A percentile compares a stretch with the other conserved stretches of the same genome.
phyloP scores from a whole-genome alignment of 306 rosid species.

The Leucaena leucocephala region DNA sequence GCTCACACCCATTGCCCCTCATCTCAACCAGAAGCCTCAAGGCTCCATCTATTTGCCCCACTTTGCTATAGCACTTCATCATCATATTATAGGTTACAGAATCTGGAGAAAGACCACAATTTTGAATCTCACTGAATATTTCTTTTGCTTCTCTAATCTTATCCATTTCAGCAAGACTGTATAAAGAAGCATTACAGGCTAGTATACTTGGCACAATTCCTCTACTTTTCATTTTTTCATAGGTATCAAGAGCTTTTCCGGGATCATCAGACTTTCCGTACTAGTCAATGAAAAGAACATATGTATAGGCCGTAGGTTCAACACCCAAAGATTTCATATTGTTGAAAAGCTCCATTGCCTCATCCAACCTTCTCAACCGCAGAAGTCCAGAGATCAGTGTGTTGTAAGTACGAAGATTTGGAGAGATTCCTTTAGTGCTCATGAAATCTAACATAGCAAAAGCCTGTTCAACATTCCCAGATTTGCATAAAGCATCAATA shows the following conservation, averaged over 20 bases:
- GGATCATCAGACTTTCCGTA: conserved; percentile 88
- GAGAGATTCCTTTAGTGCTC: conserved; percentile 63
- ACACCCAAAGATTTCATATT: conserved; percentile 74
- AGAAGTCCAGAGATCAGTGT: conserved; percentile 78
- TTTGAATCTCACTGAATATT: conserved; percentile 66
- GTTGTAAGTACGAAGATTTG: conserved; percentile 93
- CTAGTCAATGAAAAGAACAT: conserved; percentile 83
- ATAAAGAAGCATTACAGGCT: conserved; percentile 85
- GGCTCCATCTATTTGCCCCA: conserved; percentile 81
- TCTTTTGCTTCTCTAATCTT: conserved; percentile 74
- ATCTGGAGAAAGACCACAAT: conserved; percentile 83
- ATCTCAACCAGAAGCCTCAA: conserved; percentile 67
- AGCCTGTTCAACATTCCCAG: conserved; percentile 69
- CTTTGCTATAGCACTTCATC: conserved; percentile 94
- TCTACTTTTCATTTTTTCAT: conserved; percentile 72
- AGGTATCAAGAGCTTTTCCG: conserved; percentile 72
- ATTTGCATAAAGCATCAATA: conserved; percentile 75
- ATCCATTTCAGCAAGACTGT: conserved; percentile 79
- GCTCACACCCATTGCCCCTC: conserved; percentile 73
- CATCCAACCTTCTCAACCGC: conserved; percentile 63
- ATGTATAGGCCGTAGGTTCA: conserved; percentile 77
- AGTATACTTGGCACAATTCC: conserved; percentile 85
- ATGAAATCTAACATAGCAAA: conserved; percentile 65
- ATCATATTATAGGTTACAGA: conserved; percentile 84
- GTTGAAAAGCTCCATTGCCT: conserved; percentile 70